These are phyloP conservation scores for Caloboletus firmus DNA, from an alignment of 1,284 basidiomycete species.

Conservation along the genomic window DNA sequence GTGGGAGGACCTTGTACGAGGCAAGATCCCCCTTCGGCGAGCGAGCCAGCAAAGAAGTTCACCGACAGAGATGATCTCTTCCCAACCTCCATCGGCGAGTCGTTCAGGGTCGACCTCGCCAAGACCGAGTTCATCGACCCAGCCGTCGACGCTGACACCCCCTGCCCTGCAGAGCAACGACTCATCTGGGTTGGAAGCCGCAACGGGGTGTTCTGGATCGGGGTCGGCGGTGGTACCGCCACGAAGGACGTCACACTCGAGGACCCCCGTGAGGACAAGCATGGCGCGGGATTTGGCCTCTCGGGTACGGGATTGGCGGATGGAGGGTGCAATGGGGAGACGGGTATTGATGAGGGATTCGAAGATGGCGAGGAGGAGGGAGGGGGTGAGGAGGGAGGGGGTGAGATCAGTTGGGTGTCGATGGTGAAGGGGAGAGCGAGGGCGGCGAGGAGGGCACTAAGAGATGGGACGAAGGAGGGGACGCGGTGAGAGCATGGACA, in stretches of 20 bases:
- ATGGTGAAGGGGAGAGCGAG: conserved; percentile 55
- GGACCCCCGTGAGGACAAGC: conserved; percentile 75
- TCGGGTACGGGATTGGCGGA: conserved; percentile 43
- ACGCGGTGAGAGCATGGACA: conserved; percentile 12
- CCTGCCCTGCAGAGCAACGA: conserved; percentile 18
- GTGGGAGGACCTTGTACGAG: conserved; percentile 8
- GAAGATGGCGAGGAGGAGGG: conserved; percentile 63
- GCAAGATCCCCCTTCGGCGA: conserved; percentile 43
- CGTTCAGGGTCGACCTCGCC: conserved; percentile 60
- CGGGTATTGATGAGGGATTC: conserved; percentile 54
- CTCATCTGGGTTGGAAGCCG: conserved; percentile 18
- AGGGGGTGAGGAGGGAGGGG: conserved; percentile 70
- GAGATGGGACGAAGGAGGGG: conserved; percentile 20
- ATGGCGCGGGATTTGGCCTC: conserved; percentile 54
- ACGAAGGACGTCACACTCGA: conserved; percentile 67
- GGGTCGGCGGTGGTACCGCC: conserved; percentile 15
- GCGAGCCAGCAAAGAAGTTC: conserved; percentile 67
- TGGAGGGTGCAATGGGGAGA: conserved; percentile 44
- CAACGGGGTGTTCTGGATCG: conserved; percentile 10
- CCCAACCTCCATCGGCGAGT: conserved; percentile 59
- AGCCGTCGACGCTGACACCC: conserved; percentile 30
- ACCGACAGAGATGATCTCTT: conserved; percentile 62
- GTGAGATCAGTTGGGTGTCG: conserved; percentile 63
- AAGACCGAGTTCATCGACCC: conserved; percentile 54
- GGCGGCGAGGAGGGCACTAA: conserved; percentile 50